Evolutionary conservation across 1,284 basidiomycete genomes (phyloP).

Genomic region (Athelia psychrophila): DNA sequence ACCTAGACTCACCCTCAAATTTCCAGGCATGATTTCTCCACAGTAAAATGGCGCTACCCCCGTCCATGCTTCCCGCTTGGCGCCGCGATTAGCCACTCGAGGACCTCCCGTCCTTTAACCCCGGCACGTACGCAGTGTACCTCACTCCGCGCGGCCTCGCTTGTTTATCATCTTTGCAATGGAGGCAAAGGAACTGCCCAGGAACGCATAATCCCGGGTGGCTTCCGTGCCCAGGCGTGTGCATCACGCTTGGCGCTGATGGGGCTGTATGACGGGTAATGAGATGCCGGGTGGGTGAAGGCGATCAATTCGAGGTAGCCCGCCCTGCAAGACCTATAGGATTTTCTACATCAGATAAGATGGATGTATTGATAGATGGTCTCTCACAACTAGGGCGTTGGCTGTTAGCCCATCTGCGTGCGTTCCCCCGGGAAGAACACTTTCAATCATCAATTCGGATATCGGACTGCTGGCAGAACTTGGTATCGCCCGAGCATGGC

Average conservation of each 20-base stretch:
- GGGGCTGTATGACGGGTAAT: slow-evolving; percentile 48
- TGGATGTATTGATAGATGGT: too few relatives aligned
- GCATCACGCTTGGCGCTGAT: slow-evolving; percentile 37
- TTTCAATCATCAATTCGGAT: too few relatives aligned
- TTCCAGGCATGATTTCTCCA: slow-evolving; percentile 61
- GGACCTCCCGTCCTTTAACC: slow-evolving; percentile 41
- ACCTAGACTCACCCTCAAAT: slow-evolving; percentile 44
- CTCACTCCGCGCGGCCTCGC: slow-evolving; percentile 29
- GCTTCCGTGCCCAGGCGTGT: slow-evolving; percentile 52
- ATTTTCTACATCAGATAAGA: too few relatives aligned
- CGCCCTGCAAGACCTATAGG: slow-evolving; percentile 51
- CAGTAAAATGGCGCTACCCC: slow-evolving; percentile 66
- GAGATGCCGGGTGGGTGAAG: slow-evolving; percentile 50
- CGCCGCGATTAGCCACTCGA: slow-evolving; percentile 57
- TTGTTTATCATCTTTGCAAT: slow-evolving; percentile 51
- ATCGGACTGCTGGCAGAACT: too few relatives aligned
- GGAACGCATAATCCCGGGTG: slow-evolving; percentile 57
- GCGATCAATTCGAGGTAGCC: slow-evolving; percentile 68
- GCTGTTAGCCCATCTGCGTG: slow-evolving; percentile 61
- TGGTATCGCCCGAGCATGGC: too few relatives aligned
- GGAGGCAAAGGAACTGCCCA: slow-evolving; percentile 14
- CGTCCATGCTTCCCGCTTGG: slow-evolving; percentile 24
- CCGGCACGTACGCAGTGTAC: slow-evolving; percentile 43
- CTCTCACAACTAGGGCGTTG: slow-evolving; percentile 59
- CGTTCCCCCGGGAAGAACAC: slow-evolving; percentile 60